These are phyloP conservation scores for Claviceps sp. DNA, from an alignment of 2,329 filamentous ascomycete species.

Conservation along the genomic window DNA sequence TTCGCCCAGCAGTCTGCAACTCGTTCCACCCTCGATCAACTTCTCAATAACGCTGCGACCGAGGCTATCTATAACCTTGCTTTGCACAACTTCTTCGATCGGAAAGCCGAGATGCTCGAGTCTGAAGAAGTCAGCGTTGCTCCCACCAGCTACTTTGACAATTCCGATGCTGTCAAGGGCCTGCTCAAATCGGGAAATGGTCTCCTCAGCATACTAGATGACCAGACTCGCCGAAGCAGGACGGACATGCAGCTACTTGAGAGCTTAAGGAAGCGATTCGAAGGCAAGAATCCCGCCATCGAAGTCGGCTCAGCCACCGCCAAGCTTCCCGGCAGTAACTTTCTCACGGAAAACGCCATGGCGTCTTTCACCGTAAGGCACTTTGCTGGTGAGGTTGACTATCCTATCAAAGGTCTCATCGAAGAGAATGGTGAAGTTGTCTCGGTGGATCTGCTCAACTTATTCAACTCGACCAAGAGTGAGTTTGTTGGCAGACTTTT, in stretches of 20 bases:
- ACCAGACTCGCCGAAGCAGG: constrained; percentile 82
- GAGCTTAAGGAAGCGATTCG: constrained; percentile 81
- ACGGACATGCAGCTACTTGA: constrained; percentile 85
- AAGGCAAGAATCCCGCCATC: constrained; percentile 87
- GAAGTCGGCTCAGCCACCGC: constrained; percentile 61
- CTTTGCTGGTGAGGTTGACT: constrained; percentile 94
- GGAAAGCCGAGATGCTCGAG: constrained; percentile 84
- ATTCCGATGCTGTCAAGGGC: constrained; percentile 84
- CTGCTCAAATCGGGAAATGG: constrained; percentile 88
- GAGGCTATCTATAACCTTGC: constrained; percentile 90
- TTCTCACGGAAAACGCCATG: constrained; percentile 66
- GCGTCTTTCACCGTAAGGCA: constrained; percentile 85
- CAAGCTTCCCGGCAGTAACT: constrained; percentile 77
- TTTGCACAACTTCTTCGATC: constrained; percentile 90
- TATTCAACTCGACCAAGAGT: constrained; percentile 78
- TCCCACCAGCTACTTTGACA: constrained; percentile 94
- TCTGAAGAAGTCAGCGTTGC: constrained; percentile 84
- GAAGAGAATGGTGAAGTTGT: constrained; percentile 96
- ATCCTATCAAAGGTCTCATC: constrained; percentile 71
- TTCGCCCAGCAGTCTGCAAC: constrained; percentile 79
- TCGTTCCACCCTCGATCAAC: constrained; percentile 74
- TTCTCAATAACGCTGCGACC: constrained; percentile 86
- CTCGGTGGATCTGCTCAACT: constrained; percentile 87
- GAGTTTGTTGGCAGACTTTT: constrained; percentile 83
- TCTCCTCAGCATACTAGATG: constrained; percentile 84